These are phyloP conservation scores for Talinum fruticosum DNA, from an alignment of 148 eudicot genomes.

Conservation along the genomic window DNA sequence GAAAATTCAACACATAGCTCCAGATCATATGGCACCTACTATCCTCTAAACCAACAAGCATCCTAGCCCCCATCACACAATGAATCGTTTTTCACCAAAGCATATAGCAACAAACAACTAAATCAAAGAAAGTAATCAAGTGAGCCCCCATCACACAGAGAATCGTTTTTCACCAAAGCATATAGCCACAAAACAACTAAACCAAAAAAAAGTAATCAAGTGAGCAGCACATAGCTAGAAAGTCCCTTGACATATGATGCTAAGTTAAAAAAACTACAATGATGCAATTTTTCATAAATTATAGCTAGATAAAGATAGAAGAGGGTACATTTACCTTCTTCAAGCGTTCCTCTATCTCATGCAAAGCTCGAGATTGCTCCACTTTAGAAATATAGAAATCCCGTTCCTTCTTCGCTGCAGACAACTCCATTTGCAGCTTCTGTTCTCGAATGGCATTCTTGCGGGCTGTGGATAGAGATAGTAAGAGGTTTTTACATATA, in stretches of 20 bases:
- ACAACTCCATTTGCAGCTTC: constrained; percentile 69
- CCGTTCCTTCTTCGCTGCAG: constrained; percentile 78
- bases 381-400: constrained; percentile 79
- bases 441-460: constrained; percentile 74
- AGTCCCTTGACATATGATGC: neutral
- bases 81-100: neutral
- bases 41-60: neutral
- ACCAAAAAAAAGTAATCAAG: neutral
- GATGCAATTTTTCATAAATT: neutral
- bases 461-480: constrained; percentile 40
- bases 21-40: too few relatives aligned
- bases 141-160: neutral
- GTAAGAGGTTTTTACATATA: too few relatives aligned
- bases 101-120: neutral
- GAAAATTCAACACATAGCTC: too few relatives aligned
- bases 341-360: constrained; percentile 65
- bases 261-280: neutral
- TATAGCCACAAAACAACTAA: neutral
- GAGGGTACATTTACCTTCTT: constrained; percentile 53
- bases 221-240: neutral
- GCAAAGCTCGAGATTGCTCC: constrained; percentile 63
- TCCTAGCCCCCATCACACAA: neutral
- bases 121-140: neutral
- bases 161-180: neutral
- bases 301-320: neutral